phyloP scores from a whole-genome alignment of 2,329 filamentous ascomycete species.

The Whalleya microplaca region DNA sequence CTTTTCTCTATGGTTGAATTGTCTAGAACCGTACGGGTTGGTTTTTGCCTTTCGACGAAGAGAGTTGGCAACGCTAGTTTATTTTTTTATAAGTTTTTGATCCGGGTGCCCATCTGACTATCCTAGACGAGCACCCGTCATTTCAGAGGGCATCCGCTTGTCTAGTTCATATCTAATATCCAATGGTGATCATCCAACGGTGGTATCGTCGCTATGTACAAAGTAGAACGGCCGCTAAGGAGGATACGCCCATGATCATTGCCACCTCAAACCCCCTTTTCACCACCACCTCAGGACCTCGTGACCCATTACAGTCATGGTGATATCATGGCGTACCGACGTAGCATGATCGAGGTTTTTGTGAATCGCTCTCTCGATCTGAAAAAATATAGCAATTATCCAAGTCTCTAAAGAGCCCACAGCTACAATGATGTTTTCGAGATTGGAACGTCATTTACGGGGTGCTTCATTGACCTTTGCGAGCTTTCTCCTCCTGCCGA shows the following conservation, averaged over 20 bases:
- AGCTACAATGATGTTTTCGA: neutral
- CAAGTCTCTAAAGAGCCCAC: constrained; percentile 15
- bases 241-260: neutral
- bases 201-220: neutral
- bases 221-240: neutral
- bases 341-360: neutral
- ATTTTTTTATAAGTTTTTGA: neutral
- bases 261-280: neutral
- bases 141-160: neutral
- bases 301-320: neutral
- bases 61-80: too few relatives aligned
- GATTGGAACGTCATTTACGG: neutral
- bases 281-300: neutral
- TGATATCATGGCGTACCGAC: neutral
- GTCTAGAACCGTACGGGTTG: too few relatives aligned
- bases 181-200: neutral
- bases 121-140: neutral
- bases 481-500: constrained; percentile 81
- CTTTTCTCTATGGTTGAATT: too few relatives aligned
- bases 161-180: neutral
- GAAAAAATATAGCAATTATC: constrained; percentile 8
- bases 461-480: constrained; percentile 56
- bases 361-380: neutral
- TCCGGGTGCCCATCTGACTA: too few relatives aligned
- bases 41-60: too few relatives aligned